Evolutionary conservation across 257 asterid species (phyloP).

Genomic region (Petunia secreta): DNA sequence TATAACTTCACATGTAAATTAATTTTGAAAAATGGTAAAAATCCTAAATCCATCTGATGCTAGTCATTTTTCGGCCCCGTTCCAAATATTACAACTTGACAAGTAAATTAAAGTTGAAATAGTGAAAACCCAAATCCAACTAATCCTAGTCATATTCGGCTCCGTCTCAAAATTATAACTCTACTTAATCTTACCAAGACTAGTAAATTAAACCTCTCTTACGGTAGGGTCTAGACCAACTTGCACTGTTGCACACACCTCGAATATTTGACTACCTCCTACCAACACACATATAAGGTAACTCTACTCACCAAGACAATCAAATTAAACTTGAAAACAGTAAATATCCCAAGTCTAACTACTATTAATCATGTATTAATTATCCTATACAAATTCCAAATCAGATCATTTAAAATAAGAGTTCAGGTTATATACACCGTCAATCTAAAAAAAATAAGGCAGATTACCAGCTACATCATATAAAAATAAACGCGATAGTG

Average conservation of each 20-base stretch:
- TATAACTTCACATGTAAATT: not conserved
- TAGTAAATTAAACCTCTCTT: no score
- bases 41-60: not conserved
- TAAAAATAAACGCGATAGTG: no score
- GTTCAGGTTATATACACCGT: no score
- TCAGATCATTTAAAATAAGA: not conserved
- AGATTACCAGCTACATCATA: no score
- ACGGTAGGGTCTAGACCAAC: no score
- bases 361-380: not conserved
- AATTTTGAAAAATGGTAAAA: no score
- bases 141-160: not conserved
- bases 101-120: not conserved
- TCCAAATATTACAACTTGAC: not conserved
- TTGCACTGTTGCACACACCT: no score
- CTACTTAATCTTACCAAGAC: no score
- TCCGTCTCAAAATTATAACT: no score
- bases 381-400: not conserved
- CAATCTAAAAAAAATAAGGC: no score
- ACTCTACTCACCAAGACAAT: not conserved
- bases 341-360: not conserved
- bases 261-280: no score
- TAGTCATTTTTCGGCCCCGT: not conserved
- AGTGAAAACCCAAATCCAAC: not conserved
- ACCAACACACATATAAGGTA: no score
- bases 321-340: not conserved